These are phyloP conservation scores for Clarireedia hainanense DNA, from an alignment of 2,329 filamentous ascomycete genomes.

Conservation along the genomic window DNA sequence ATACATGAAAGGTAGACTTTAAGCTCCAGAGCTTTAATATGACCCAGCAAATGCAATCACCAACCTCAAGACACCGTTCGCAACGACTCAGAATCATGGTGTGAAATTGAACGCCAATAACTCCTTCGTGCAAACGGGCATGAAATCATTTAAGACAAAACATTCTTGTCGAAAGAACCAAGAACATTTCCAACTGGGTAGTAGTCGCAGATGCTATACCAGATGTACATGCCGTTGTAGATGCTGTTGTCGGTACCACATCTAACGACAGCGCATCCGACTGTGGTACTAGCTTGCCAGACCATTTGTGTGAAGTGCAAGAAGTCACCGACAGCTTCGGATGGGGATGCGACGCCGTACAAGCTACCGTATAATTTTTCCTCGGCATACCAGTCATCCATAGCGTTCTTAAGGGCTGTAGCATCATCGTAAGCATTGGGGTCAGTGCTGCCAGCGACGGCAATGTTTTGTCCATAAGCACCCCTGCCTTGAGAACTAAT, in stretches of 20 bases:
- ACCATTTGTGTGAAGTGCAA: constrained; percentile 67
- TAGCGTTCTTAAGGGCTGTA: constrained; percentile 55
- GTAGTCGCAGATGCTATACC: constrained; percentile 32
- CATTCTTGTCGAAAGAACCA: constrained; percentile 2
- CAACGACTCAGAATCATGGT: not conserved
- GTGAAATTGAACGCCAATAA: constrained; percentile 3
- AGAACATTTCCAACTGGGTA: constrained; percentile 8
- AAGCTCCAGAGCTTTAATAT: constrained; percentile 1
- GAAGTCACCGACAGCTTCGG: constrained; percentile 30
- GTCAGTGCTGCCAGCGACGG: constrained; percentile 33
- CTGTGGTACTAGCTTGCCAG: constrained; percentile 53
- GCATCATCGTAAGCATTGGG: constrained; percentile 40
- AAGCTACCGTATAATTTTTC: constrained; percentile 42
- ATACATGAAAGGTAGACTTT: constrained; percentile 8
- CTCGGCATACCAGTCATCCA: constrained; percentile 88
- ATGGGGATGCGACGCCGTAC: constrained; percentile 54
- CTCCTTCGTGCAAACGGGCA: constrained; percentile 8
- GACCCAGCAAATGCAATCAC: not conserved
- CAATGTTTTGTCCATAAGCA: constrained; percentile 88
- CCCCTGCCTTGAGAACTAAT: constrained; percentile 47
- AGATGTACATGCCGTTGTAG: constrained; percentile 70
- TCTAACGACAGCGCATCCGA: constrained; percentile 56
- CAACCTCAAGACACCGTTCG: not conserved
- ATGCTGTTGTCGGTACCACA: constrained; percentile 37
- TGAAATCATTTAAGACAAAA: constrained; percentile 7